Conservation (phyloP, 306 rosid genomes). For the Corylus heterophylla region DNA sequence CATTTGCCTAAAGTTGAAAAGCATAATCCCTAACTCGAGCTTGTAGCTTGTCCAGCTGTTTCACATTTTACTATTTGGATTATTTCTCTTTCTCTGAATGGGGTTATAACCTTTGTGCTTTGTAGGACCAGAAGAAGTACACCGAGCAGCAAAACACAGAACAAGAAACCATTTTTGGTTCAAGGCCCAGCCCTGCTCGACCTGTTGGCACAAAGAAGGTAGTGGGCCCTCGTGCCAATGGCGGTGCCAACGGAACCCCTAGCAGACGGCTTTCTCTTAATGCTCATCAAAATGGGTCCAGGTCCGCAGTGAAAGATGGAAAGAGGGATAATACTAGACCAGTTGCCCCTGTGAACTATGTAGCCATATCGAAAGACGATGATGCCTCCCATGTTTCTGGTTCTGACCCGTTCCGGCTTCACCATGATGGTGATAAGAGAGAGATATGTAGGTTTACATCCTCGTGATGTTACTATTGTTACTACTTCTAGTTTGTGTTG, state of each 20-base stretch:
- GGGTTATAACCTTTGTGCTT: constrained; percentile 20
- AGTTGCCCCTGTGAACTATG: constrained; percentile 77
- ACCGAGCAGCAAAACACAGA: constrained; percentile 80
- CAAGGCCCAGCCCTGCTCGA: constrained; percentile 89
- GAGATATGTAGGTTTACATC: constrained; percentile 31
- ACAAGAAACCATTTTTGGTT: constrained; percentile 66
- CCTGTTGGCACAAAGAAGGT: constrained; percentile 73
- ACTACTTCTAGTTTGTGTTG: constrained; percentile 49
- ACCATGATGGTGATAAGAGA: constrained; percentile 40
- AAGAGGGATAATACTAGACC: constrained; percentile 67
- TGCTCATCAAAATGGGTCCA: constrained; percentile 81
- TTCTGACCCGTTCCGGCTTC: constrained; percentile 64
- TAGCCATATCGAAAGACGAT: constrained; percentile 86
- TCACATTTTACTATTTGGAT: neutral
- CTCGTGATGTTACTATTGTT: constrained; percentile 42
- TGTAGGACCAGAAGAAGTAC: constrained; percentile 90
- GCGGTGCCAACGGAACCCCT: constrained; percentile 85
- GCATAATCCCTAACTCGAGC: neutral
- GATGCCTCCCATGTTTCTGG: constrained; percentile 79
- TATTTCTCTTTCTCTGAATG: neutral
- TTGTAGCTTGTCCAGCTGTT: neutral
- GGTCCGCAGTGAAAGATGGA: constrained; percentile 70
- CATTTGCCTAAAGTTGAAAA: neutral
- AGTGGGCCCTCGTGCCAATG: constrained; percentile 75
- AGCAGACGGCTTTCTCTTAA: constrained; percentile 85